A percentile compares a stretch with the other conserved stretches of the same genome.
These are phyloP conservation scores for Paecilomyces sp. DNA, from an alignment of 2,329 filamentous ascomycete genomes.

Conservation along the genomic window DNA sequence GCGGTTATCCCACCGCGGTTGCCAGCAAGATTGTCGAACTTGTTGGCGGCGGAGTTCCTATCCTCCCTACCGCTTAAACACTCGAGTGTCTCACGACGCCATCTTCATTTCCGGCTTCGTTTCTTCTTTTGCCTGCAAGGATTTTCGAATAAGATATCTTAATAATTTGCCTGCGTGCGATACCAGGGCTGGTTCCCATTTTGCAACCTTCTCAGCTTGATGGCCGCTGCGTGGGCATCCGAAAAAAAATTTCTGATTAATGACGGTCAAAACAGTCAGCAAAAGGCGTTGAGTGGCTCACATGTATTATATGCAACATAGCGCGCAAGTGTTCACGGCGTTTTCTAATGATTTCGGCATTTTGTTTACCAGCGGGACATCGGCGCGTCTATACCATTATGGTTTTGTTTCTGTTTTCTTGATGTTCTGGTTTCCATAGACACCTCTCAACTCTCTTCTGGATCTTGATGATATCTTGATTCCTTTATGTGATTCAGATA, in stretches of 20 bases:
- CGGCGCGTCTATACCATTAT: slow-evolving; percentile 11
- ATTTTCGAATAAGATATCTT: not conserved
- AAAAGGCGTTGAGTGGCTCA: slow-evolving; percentile 13
- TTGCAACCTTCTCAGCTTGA: slow-evolving; percentile 19
- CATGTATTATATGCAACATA: slow-evolving; percentile 13
- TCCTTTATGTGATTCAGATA: not conserved
- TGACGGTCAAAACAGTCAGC: slow-evolving; percentile 1
- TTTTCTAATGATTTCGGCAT: slow-evolving; percentile 6
- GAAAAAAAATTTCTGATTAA: not conserved
- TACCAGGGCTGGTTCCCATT: slow-evolving; percentile 28
- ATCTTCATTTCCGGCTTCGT: slow-evolving; percentile 6
- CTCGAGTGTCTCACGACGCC: not conserved
- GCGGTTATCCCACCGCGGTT: slow-evolving; percentile 87
- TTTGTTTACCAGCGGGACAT: not conserved
- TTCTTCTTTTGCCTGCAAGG: slow-evolving; percentile 1
- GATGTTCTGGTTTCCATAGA: slow-evolving; percentile 9
- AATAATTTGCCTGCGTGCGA: slow-evolving; percentile 11
- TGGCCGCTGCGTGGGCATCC: slow-evolving; percentile 8
- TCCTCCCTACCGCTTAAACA: slow-evolving; percentile 15
- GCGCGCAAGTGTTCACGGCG: slow-evolving; percentile 12
- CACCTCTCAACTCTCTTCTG: slow-evolving; percentile 2
- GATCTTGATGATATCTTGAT: not conserved
- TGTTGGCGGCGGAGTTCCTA: slow-evolving; percentile 46
- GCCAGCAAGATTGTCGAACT: slow-evolving; percentile 91
- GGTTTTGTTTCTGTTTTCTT: slow-evolving; percentile 5